Evolutionary conservation across 2,329 filamentous ascomycete species (phyloP).

Genomic region (Neonectria coccinea): DNA sequence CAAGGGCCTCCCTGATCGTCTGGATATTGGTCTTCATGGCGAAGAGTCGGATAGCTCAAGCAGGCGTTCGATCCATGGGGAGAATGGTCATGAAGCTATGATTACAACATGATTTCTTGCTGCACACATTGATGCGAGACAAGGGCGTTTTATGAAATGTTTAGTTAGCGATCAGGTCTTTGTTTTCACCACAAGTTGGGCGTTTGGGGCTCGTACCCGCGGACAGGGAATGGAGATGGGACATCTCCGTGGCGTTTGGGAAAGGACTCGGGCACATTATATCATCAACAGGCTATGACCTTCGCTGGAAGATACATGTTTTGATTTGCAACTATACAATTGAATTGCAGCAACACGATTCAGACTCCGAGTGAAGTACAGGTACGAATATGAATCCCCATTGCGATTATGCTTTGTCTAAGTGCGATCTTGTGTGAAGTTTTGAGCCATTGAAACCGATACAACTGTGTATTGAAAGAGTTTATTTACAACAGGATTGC

Average conservation of each 20-base stretch:
- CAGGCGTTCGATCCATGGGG: conserved; percentile 37
- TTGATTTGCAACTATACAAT: neutral
- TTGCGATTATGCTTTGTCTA: neutral
- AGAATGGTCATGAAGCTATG: conserved; percentile 64
- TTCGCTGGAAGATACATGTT: neutral
- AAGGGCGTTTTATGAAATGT: conserved; percentile 31
- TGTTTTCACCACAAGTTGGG: conserved; percentile 31
- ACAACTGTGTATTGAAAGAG: conserved; percentile 39
- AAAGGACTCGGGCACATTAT: conserved; percentile 1
- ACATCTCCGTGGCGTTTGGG: conserved; percentile 34
- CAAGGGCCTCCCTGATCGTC: conserved; percentile 48
- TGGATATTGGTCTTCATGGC: conserved; percentile 53
- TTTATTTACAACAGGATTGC: conserved; percentile 46
- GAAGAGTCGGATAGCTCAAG: conserved; percentile 50
- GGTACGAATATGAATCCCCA: too few relatives aligned
- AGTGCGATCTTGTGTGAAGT: neutral
- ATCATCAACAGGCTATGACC: neutral
- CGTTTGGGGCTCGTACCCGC: conserved; percentile 36
- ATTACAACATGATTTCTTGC: conserved; percentile 58
- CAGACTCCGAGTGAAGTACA: neutral
- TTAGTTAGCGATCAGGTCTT: conserved; percentile 32
- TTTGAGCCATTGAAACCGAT: conserved; percentile 12
- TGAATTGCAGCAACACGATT: neutral
- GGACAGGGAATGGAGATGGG: conserved; percentile 28
- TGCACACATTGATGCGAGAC: conserved; percentile 14